phyloP scores from a whole-genome alignment of 2,329 filamentous ascomycete genomes.

The Trichoderma cornu-damae region DNA sequence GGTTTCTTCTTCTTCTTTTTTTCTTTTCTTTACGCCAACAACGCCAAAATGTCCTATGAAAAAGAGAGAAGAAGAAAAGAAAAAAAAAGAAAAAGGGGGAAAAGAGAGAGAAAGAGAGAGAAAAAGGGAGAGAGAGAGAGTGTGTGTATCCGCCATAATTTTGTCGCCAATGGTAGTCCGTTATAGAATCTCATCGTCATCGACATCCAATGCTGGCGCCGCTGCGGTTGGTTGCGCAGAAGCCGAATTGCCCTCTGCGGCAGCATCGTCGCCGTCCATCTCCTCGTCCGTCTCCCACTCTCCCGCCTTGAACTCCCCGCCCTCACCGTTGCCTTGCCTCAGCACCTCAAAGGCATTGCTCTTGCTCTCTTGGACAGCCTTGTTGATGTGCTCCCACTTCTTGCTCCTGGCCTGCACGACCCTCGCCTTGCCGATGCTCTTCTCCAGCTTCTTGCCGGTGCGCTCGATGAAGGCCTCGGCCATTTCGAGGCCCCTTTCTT shows the following conservation, averaged over 20 bases:
- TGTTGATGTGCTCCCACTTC: conserved; percentile 57
- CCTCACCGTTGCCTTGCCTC: conserved; percentile 25
- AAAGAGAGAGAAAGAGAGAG: neutral
- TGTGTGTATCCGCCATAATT: neutral
- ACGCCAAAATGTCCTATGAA: conserved; percentile 7
- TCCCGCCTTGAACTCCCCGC: conserved; percentile 20
- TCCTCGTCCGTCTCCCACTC: conserved; percentile 34
- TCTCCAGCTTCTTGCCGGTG: conserved; percentile 51
- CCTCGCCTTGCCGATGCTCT: conserved; percentile 47
- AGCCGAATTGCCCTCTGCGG: conserved; percentile 1
- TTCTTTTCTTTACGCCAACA: too few relatives aligned
- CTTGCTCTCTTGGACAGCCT: conserved; percentile 26
- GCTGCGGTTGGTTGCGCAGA: neutral
- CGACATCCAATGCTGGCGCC: conserved; percentile 23
- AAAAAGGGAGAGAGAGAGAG: too few relatives aligned
- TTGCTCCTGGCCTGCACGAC: conserved; percentile 47
- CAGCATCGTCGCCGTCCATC: conserved; percentile 26
- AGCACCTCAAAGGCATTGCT: conserved; percentile 22
- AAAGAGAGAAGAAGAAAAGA: neutral
- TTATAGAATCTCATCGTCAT: conserved; percentile 34
- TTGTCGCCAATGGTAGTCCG: conserved; percentile 10
- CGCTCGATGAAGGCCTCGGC: conserved; percentile 57
- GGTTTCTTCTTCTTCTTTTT: too few relatives aligned
- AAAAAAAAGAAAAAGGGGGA: neutral
- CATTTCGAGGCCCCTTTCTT: conserved; percentile 54